Conservation (phyloP, 2,329 filamentous ascomycete species). For the Arthroderma sp. region DNA sequence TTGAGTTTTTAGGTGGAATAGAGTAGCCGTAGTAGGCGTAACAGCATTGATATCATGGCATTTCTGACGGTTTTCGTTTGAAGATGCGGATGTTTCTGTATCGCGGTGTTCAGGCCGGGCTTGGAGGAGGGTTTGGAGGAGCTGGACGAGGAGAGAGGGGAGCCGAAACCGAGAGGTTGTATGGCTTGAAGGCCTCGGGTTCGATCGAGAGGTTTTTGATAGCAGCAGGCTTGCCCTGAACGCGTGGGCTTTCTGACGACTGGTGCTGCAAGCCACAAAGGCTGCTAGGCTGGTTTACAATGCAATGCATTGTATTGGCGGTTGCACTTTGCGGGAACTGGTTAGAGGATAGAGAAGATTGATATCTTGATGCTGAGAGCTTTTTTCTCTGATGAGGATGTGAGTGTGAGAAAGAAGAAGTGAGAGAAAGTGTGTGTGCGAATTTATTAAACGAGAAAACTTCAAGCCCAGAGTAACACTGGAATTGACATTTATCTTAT, state of each 20-base stretch:
- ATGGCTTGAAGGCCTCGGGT: not conserved
- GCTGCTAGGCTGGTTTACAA: not conserved
- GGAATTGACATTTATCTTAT: not conserved
- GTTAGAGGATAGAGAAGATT: not conserved
- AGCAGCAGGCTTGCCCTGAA: not conserved
- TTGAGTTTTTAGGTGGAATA: not conserved
- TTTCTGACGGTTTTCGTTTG: not conserved
- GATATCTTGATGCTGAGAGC: not conserved
- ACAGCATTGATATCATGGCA: not conserved
- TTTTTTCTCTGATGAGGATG: not conserved
- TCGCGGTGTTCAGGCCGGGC: constrained; percentile 21
- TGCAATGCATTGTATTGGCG: not conserved
- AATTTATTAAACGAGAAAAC: constrained; percentile 1
- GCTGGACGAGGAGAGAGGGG: constrained; percentile 25
- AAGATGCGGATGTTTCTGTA: not conserved
- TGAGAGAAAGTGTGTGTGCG: not conserved
- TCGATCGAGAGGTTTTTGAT: not conserved
- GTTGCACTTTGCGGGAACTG: not conserved
- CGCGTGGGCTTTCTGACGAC: not conserved
- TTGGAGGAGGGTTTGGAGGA: constrained; percentile 31
- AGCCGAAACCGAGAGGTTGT: constrained; percentile 10
- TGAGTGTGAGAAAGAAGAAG: not conserved
- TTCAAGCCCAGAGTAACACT: not conserved
- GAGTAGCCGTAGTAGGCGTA: not conserved
- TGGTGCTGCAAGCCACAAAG: not conserved